Conservation (phyloP, 208 protist species). For the Trypanosomatidae sp. region DNA sequence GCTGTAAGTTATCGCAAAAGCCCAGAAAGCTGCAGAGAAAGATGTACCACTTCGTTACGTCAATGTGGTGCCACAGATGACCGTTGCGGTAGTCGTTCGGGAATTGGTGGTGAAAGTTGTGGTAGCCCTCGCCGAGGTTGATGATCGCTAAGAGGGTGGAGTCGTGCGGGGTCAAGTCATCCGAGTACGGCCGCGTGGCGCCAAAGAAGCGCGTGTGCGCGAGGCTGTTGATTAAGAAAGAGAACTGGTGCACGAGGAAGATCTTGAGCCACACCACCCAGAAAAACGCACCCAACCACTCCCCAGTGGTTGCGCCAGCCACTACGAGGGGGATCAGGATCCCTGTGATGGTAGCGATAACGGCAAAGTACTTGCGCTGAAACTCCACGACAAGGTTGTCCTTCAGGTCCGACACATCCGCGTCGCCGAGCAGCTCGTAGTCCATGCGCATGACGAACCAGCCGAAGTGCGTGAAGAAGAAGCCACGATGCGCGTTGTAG, state of each 20-base stretch:
- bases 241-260: constrained; percentile 80
- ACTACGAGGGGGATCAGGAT: constrained; percentile 77
- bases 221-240: constrained; percentile 91
- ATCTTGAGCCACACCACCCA: constrained; percentile 67
- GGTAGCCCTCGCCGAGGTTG: constrained; percentile 89
- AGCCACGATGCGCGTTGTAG: constrained; percentile 85
- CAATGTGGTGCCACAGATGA: constrained; percentile 74
- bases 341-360: constrained; percentile 71
- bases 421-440: constrained; percentile 70
- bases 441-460: constrained; percentile 93
- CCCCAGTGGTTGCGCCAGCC: constrained; percentile 69
- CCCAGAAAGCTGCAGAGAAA: constrained; percentile 39
- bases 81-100: constrained; percentile 89
- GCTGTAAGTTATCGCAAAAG: constrained; percentile 60
- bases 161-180: constrained; percentile 73
- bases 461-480: constrained; percentile 87
- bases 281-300: constrained; percentile 77
- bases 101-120: constrained; percentile 94
- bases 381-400: constrained; percentile 72
- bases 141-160: constrained; percentile 65
- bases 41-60: constrained; percentile 89
- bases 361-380: constrained; percentile 82
- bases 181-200: constrained; percentile 61
- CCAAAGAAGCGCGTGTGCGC: constrained; percentile 73
- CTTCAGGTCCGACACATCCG: constrained; percentile 78